Percentiles rank a stretch among this genome's conserved stretches.
phyloP scores from a whole-genome alignment of 352 stramenopile species.

The Globisporangium cystogenes region DNA sequence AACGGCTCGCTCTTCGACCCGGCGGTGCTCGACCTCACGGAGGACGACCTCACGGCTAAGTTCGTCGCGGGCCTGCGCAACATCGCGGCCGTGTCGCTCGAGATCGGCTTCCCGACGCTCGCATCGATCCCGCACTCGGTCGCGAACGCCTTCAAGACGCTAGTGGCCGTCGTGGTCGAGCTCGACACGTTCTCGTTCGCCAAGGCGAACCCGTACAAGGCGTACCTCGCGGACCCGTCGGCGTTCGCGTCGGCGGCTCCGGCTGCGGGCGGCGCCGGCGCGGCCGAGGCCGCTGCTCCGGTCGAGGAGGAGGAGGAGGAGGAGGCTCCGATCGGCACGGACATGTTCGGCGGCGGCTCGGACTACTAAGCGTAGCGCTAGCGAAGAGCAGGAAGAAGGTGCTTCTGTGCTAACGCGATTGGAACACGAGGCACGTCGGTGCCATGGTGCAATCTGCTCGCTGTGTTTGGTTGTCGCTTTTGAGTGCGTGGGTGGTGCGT shows the following conservation, averaged over 20 bases:
- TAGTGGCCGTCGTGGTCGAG: slow-evolving; percentile 95
- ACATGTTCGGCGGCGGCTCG: slow-evolving; percentile 78
- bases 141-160: slow-evolving; percentile 98
- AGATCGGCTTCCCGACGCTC: slow-evolving; percentile 95
- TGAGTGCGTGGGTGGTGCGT: not conserved
- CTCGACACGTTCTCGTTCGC: slow-evolving; percentile 97
- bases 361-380: slow-evolving; percentile 55
- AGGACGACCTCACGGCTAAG: slow-evolving; percentile 95
- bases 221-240: slow-evolving; percentile 92
- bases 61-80: slow-evolving; percentile 93
- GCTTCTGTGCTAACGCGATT: slow-evolving; percentile 10
- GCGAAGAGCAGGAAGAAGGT: not conserved
- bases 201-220: slow-evolving; percentile 97
- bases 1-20: slow-evolving; percentile 99
- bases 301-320: slow-evolving; percentile 76
- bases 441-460: slow-evolving; percentile 9
- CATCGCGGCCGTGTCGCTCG: slow-evolving; percentile 94
- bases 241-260: slow-evolving; percentile 88
- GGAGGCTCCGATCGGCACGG: slow-evolving; percentile 76
- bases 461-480: not conserved
- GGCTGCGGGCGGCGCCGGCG: slow-evolving; percentile 72
- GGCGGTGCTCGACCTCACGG: slow-evolving; percentile 97
- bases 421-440: slow-evolving; percentile 9
- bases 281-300: slow-evolving; percentile 47
- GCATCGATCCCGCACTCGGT: slow-evolving; percentile 98